Evolutionary conservation across 331 rosid species (phyloP), one percentile per base, ranked within the genome.

Genomic region (Arachis monticola): DNA sequence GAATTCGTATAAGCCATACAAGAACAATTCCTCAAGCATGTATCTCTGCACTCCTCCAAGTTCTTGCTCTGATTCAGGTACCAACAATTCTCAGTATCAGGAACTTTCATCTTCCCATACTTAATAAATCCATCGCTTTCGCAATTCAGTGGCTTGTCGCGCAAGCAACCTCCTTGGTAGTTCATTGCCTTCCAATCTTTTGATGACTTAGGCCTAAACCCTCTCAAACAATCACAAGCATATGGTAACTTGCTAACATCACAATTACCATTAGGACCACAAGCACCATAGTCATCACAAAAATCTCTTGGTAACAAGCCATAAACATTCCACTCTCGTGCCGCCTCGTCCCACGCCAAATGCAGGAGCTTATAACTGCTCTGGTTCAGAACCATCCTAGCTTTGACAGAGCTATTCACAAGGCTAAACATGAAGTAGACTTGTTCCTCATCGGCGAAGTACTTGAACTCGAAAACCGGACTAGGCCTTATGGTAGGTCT

Each of bases 221-320:
- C 88, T 62, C 66, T 45, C 40, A 84, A 78, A 60, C 88, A 84
- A 3, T 74, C 53, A 60, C 83, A 84, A 60, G 30, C 14, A 63
- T 5, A 2, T 0, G 85, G 81, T 2, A 50, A 17, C 11, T 69
- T 58, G 17, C 50, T 40, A 12, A 32, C 14, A 31, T 62, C 46
- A 62, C 87, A 86, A 8, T 77, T 57, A 22, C 89, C 85, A 74
- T 70, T 65, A 1, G 85, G 14, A 10, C 87, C 90, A 75, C 84
- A 86, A 7, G 65, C 62, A 2, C 79, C 79, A 69, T 78, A 83
- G 5, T 52, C 58, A 51, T 86, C 90, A 72, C 87, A 86, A 38
- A 44, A 40, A 51, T 82, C 89, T 44, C 69, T 82, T 4, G 89
- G 86, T 1, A 82, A 3, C 30, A 82, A 67, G 35, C 41, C 10